Evolutionary conservation across 2,329 filamentous ascomycete genomes (phyloP), one percentile per base, ranked within the genome.

Genomic region (Penicillium brevicompactum): DNA sequence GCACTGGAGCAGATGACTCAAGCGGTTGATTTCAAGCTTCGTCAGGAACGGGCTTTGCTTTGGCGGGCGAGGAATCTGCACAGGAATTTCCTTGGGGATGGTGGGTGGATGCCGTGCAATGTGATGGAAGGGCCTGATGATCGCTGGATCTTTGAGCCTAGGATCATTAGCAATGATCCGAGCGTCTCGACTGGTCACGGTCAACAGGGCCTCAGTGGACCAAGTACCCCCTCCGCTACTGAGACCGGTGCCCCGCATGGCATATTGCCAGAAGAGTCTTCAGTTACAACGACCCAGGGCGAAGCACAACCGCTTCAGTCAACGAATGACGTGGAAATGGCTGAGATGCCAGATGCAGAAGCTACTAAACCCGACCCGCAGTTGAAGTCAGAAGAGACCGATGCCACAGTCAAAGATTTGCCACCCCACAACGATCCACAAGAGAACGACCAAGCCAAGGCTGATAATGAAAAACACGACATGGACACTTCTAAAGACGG

Each of bases 1-100:
- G 83, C 83, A 40, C 76, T 88, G 16, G 80, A 78, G 27, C 78
- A 84, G 41, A 82, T 87, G 77, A 80, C 82, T 11, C 72, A 75
- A 53, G 79, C 83, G 52, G 80, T 84, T 5, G 78, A 82, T 53
- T 77, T 80, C 37, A 84, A 84, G 62, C 74, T 87, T 42, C 79
- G 84, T 34, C 78, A 82, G 64, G 85, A 87, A 65, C 76, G 80
- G 37, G 76, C 78, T 56, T 76, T 80, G 9, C 74, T 87, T 27
- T 83, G 80, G 75, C 80, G 80, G 50, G 81, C 84, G 18, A 85
- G 86, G 66, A 79, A 80, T 54, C 67, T 87, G 38, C 78, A 85
- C 58, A 78, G 80, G 55, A 78, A 82, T 57, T 80, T 88, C 37
- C 75, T 85, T 45, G 85, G 85, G 9, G 85, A 88, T 64, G 77